A percentile compares a stretch with the other conserved stretches of the same genome.
Evolutionary conservation across 169 alveolate genomes (phyloP).

Genomic region (Cyclospora cayetanensis): DNA sequence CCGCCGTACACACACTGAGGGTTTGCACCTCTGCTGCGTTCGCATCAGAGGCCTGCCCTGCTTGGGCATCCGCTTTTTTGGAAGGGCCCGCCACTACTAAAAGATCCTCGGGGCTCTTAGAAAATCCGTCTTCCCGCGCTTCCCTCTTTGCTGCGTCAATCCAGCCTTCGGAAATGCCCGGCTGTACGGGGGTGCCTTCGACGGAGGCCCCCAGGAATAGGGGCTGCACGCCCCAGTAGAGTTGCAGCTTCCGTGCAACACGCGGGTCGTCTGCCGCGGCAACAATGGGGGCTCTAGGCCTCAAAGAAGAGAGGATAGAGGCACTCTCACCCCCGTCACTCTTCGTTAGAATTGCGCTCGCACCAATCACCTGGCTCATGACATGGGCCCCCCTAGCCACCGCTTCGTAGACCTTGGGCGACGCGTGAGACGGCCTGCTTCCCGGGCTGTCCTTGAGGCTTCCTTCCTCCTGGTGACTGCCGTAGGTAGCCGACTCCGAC

Average conservation of each 20-base stretch:
- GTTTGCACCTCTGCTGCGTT: not conserved
- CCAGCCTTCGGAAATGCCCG: not conserved
- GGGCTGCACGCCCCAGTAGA: slow-evolving; percentile 72
- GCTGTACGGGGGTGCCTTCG: not conserved
- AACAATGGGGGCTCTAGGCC: slow-evolving; percentile 58
- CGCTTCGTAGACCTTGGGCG: not conserved
- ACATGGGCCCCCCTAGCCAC: slow-evolving; percentile 25
- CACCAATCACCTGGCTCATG: not conserved
- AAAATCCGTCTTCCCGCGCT: not conserved
- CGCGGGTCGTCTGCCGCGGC: slow-evolving; percentile 32
- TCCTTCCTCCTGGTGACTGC: not conserved
- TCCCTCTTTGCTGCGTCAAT: not conserved
- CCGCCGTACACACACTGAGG: not conserved
- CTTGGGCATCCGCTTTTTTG: not conserved
- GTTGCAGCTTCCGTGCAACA: slow-evolving; percentile 63
- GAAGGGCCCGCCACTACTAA: not conserved
- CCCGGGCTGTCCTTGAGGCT: not conserved
- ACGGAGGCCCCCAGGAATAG: not conserved
- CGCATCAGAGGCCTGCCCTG: not conserved
- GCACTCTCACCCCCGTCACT: not conserved
- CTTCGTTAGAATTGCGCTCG: slow-evolving; percentile 42
- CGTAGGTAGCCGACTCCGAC: not conserved
- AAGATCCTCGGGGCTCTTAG: not conserved
- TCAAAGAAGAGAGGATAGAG: not conserved
- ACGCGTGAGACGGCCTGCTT: not conserved